Conservation (phyloP, 2,329 filamentous ascomycete genomes). For the Lojkania enalia region DNA sequence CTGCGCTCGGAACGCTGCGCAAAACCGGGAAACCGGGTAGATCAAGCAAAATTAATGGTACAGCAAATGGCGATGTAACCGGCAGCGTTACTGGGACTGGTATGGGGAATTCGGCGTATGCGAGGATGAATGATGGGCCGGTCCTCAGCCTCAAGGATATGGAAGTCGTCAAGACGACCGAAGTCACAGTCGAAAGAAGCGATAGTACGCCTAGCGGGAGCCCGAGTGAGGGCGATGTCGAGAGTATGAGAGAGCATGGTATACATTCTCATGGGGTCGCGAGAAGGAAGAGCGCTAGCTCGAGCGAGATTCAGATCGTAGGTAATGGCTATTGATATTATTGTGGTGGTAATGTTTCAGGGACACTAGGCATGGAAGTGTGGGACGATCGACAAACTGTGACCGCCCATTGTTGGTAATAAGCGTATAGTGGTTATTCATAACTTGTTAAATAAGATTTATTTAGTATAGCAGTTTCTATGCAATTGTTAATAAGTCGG, state of each 20-base stretch:
- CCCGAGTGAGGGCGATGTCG: constrained; percentile 3
- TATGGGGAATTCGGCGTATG: constrained; percentile 17
- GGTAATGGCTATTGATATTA: constrained; percentile 8
- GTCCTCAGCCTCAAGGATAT: constrained; percentile 7
- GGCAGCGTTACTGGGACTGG: not conserved
- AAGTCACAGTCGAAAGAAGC: constrained; percentile 13
- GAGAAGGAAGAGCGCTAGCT: constrained; percentile 6
- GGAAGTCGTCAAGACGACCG: constrained; percentile 19
- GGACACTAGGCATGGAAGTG: not conserved
- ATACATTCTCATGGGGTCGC: not conserved
- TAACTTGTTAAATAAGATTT: too few relatives aligned
- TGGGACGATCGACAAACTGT: too few relatives aligned
- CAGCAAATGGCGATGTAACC: too few relatives aligned
- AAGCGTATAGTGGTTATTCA: too few relatives aligned
- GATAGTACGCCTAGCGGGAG: not conserved
- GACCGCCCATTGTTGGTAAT: too few relatives aligned
- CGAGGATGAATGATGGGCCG: constrained; percentile 13
- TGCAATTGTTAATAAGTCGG: too few relatives aligned
- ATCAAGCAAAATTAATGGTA: too few relatives aligned
- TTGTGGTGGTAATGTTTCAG: not conserved
- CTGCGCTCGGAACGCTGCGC: not conserved
- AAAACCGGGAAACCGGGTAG: not conserved
- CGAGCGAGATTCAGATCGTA: constrained; percentile 11
- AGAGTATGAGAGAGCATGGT: constrained; percentile 5
- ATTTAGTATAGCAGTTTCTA: too few relatives aligned